These are phyloP conservation scores for Aspergillus terreus DNA, from an alignment of 2,329 filamentous ascomycete species.

Conservation along the genomic window DNA sequence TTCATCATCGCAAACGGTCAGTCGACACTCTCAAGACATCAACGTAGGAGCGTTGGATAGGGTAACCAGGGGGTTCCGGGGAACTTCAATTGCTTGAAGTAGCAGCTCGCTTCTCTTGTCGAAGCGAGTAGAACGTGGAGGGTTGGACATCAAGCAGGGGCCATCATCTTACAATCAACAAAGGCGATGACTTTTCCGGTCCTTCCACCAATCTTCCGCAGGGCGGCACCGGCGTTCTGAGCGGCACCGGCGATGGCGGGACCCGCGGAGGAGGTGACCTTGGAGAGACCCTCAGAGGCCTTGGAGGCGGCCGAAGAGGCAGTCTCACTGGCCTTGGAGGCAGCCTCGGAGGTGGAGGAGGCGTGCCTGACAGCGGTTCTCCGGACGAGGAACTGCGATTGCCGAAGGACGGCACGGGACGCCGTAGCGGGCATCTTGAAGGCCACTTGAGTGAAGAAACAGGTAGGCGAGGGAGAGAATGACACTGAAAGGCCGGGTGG, in stretches of 20 bases:
- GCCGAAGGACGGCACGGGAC: conserved; percentile 44
- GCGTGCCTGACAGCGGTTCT: conserved; percentile 45
- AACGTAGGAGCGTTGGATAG: no score
- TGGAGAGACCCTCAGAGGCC: conserved; percentile 77
- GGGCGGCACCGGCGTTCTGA: conserved; percentile 60
- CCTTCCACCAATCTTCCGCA: conserved; percentile 76
- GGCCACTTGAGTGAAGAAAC: conserved; percentile 20
- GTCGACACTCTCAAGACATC: conserved; percentile 6
- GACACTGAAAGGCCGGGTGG: conserved; percentile 24
- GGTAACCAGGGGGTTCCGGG: no score
- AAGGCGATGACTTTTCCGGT: conserved; percentile 75
- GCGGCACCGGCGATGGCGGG: conserved; percentile 72
- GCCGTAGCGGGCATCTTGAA: conserved; percentile 42
- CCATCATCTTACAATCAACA: conserved; percentile 70
- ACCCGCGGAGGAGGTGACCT: conserved; percentile 75
- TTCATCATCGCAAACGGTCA: conserved; percentile 18
- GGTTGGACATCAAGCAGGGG: conserved; percentile 3
- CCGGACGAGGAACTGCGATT: conserved; percentile 46
- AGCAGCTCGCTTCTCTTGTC: no score
- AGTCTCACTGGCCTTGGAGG: conserved; percentile 43
- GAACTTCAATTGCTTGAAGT: no score
- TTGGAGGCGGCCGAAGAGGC: conserved; percentile 50
- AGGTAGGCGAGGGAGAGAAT: conserved; percentile 25
- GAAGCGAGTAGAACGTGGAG: no score
- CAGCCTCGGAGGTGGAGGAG: conserved; percentile 44